Conservation (phyloP, 2,329 filamentous ascomycete genomes). For the Onygenales sp. region DNA sequence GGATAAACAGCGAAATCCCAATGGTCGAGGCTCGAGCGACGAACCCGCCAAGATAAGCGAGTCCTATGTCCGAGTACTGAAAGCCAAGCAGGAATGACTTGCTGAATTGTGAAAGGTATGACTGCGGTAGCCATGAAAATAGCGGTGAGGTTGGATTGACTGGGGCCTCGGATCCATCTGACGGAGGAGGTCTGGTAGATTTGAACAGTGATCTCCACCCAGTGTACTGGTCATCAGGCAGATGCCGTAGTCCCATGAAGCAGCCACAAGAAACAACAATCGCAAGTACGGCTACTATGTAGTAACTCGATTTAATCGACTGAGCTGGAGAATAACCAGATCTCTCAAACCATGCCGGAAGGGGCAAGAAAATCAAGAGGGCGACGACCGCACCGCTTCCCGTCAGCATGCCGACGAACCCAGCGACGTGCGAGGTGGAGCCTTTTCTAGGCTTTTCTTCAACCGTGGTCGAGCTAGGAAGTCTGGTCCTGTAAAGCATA, state of each 20-base stretch:
- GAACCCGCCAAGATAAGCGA: conserved; percentile 89
- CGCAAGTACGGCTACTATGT: conserved; percentile 67
- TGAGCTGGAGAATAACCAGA: conserved; percentile 62
- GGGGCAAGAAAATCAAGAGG: conserved; percentile 69
- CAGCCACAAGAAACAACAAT: conserved; percentile 65
- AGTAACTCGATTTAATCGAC: conserved; percentile 77
- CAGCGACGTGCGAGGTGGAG: conserved; percentile 58
- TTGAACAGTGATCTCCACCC: conserved; percentile 50
- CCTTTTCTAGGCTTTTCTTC: conserved; percentile 9
- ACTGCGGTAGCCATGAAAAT: conserved; percentile 7
- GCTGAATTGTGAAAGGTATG: conserved; percentile 46
- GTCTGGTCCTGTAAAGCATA: conserved; percentile 28
- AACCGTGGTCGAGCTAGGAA: conserved; percentile 5
- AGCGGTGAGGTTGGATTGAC: neutral
- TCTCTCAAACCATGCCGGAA: conserved; percentile 70
- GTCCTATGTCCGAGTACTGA: conserved; percentile 64
- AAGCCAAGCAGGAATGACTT: conserved; percentile 61
- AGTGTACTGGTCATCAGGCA: conserved; percentile 68
- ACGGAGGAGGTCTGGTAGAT: neutral
- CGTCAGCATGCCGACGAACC: conserved; percentile 84
- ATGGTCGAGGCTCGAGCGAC: conserved; percentile 92
- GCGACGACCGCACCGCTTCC: conserved; percentile 86
- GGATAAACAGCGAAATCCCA: conserved; percentile 89
- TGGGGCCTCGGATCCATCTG: neutral
- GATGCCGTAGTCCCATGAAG: conserved; percentile 61